phyloP scores from a whole-genome alignment of 345 rosid species.

The Eucalyptus guilfoylei region DNA sequence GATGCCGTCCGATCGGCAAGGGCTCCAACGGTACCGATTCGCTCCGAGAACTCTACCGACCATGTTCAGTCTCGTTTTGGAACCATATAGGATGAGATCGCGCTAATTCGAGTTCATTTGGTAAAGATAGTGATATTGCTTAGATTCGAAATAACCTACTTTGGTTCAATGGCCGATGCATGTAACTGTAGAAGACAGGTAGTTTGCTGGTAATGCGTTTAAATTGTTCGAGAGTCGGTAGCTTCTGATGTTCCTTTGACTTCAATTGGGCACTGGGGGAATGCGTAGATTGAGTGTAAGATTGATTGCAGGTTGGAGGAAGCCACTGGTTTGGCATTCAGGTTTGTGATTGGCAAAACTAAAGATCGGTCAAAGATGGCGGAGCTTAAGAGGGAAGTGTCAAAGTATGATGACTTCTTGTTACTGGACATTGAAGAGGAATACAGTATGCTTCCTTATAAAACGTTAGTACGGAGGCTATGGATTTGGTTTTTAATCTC shows the following conservation, averaged over 20 bases:
- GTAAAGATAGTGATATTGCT: not conserved
- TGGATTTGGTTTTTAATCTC: not conserved
- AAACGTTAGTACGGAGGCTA: constrained; percentile 48
- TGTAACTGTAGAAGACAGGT: not conserved
- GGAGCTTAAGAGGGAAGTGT: constrained; percentile 68
- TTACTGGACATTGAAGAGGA: constrained; percentile 87
- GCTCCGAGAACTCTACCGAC: not conserved
- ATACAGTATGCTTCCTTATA: constrained; percentile 96
- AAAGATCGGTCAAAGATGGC: constrained; percentile 49
- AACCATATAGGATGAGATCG: not conserved
- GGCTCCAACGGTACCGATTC: constrained; percentile 54
- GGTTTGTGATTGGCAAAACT: constrained; percentile 75
- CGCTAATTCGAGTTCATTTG: not conserved
- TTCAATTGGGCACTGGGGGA: not conserved
- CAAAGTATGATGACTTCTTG: constrained; percentile 76
- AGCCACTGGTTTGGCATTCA: constrained; percentile 78
- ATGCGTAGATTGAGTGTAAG: not conserved
- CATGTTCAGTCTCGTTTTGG: not conserved
- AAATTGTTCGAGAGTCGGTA: not conserved
- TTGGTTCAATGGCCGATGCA: not conserved
- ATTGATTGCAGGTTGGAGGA: constrained; percentile 62
- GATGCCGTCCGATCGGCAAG: constrained; percentile 87
- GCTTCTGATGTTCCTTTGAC: not conserved
- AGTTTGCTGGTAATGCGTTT: not conserved
- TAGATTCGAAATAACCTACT: not conserved